Percentiles rank a stretch among this genome's conserved stretches.
Evolutionary conservation across 306 rosid species (phyloP).

Genomic region (Trichosanthes cucumerina): DNA sequence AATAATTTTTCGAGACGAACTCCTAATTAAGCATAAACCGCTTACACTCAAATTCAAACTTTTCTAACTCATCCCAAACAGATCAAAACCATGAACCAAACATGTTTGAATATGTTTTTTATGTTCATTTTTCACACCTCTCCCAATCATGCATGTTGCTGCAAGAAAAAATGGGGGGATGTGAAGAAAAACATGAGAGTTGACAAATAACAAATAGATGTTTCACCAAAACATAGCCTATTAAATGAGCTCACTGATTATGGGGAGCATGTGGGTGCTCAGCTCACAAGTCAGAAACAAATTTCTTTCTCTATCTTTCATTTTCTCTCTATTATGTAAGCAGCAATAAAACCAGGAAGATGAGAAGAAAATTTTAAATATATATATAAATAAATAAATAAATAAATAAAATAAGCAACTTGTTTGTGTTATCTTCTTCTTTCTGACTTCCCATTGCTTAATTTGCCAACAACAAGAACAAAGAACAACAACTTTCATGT

Average conservation of each 20-base stretch:
- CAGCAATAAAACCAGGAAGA: not conserved
- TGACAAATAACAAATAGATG: conserved; percentile 22
- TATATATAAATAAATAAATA: not conserved
- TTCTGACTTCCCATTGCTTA: conserved; percentile 10
- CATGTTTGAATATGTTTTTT: not conserved
- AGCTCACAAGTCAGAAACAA: conserved; percentile 19
- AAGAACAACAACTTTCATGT: conserved; percentile 21
- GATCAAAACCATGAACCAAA: not conserved
- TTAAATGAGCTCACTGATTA: conserved; percentile 45
- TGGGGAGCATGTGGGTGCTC: conserved; percentile 70
- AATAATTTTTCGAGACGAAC: too few relatives aligned
- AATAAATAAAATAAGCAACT: conserved; percentile 17
- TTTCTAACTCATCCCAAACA: not conserved
- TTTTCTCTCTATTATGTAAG: not conserved
- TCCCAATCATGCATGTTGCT: not conserved
- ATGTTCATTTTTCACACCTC: not conserved
- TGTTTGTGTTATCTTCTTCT: conserved; percentile 20
- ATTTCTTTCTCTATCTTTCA: conserved; percentile 1
- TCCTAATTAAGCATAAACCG: too few relatives aligned
- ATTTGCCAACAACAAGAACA: conserved; percentile 17
- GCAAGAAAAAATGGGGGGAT: not conserved
- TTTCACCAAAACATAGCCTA: conserved; percentile 33
- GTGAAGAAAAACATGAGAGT: conserved; percentile 32
- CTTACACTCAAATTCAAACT: not conserved
- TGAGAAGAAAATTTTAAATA: not conserved